Percentiles rank a stretch among this genome's conserved stretches.
phyloP scores from a whole-genome alignment of 139 green algal genomes.

The Picochlorum costavermella region DNA sequence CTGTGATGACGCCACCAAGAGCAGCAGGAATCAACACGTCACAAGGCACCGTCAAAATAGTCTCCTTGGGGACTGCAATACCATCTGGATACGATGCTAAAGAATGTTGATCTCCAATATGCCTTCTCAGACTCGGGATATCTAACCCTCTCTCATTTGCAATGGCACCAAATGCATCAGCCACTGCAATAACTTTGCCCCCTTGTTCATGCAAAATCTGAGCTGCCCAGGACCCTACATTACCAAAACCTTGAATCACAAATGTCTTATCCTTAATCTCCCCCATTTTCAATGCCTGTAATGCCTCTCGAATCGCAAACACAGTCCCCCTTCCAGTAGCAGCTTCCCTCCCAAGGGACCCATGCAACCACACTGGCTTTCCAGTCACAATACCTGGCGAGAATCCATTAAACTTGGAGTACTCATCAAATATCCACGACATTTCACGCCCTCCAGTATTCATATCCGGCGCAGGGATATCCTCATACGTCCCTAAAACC shows the following conservation, averaged over 20 bases:
- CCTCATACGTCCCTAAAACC: slow-evolving; percentile 69
- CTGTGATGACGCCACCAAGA: slow-evolving; percentile 61
- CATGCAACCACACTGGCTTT: slow-evolving; percentile 84
- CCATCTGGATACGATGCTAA: slow-evolving; percentile 27
- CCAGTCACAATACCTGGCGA: slow-evolving; percentile 75
- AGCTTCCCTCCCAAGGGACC: slow-evolving; percentile 68
- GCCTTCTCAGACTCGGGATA: slow-evolving; percentile 49
- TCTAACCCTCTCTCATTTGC: slow-evolving; percentile 65
- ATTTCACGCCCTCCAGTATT: slow-evolving; percentile 69
- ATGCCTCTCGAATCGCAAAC: slow-evolving; percentile 62
- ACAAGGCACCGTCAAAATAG: slow-evolving; percentile 64
- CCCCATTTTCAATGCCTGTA: slow-evolving; percentile 22
- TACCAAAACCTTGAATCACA: slow-evolving; percentile 90
- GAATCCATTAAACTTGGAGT: slow-evolving; percentile 77
- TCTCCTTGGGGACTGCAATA: slow-evolving; percentile 29
- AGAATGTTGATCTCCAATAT: slow-evolving; percentile 37
- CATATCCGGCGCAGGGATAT: slow-evolving; percentile 88
- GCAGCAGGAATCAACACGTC: slow-evolving; percentile 88
- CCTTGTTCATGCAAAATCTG: slow-evolving; percentile 65
- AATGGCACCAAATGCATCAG: slow-evolving; percentile 61
- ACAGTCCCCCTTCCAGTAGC: slow-evolving; percentile 77
- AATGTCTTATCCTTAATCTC: slow-evolving; percentile 57
- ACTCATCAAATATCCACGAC: slow-evolving; percentile 85
- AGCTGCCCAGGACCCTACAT: slow-evolving; percentile 59
- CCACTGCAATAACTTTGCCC: slow-evolving; percentile 68